Conservation (phyloP, 1,284 basidiomycete genomes). For the Cutaneotrichosporon daszewskae region DNA sequence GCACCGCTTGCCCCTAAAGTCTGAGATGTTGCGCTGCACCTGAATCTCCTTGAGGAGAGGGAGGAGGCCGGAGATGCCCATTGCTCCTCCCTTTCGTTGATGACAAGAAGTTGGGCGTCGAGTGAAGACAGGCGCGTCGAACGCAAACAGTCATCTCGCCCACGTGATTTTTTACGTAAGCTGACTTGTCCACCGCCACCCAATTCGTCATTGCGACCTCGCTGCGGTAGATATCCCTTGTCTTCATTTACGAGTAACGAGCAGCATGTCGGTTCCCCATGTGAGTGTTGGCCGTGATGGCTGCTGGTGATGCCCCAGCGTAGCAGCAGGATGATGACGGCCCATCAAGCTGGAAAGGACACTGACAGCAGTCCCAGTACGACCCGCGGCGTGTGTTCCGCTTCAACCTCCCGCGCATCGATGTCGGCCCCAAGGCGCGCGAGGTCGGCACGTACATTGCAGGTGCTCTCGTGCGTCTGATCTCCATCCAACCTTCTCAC, state of each 20-base stretch:
- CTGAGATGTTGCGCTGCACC: conserved; percentile 66
- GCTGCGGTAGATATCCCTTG: no score
- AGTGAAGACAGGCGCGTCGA: conserved; percentile 16
- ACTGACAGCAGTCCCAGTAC: conserved; percentile 55
- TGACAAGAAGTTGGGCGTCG: not conserved
- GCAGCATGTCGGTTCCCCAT: conserved; percentile 30
- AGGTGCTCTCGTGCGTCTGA: conserved; percentile 71
- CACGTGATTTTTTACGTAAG: not conserved
- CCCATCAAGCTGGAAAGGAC: no score
- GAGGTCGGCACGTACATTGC: conserved; percentile 84
- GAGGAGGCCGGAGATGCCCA: conserved; percentile 93
- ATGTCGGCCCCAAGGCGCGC: conserved; percentile 51
- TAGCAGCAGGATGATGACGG: no score
- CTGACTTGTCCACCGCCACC: conserved; percentile 2
- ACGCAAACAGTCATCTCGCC: not conserved
- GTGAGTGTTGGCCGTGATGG: conserved; percentile 10
- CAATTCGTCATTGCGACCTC: no score
- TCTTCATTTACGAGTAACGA: no score
- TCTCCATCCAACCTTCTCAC: not conserved
- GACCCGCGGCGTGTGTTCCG: conserved; percentile 78
- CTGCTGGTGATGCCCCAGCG: not conserved
- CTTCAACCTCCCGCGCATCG: conserved; percentile 49
- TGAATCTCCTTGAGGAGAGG: conserved; percentile 89
- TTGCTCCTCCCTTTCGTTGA: conserved; percentile 36
- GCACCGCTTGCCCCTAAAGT: conserved; percentile 69